These are phyloP conservation scores for Boletus edulis DNA, from an alignment of 768 basidiomycete genomes.

Conservation along the genomic window DNA sequence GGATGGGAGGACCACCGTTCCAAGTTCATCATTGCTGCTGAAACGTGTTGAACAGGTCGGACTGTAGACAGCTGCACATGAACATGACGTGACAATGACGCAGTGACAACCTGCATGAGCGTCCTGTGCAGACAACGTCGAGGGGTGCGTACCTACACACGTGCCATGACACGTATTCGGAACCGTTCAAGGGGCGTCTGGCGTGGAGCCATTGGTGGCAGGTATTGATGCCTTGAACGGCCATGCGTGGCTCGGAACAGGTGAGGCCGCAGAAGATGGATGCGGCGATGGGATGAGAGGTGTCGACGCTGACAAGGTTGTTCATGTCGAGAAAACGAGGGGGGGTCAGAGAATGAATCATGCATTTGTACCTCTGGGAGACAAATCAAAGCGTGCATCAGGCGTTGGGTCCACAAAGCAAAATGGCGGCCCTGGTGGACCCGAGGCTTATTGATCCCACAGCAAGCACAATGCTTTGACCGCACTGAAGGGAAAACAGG, in stretches of 20 bases:
- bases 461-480: not conserved
- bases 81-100: no score
- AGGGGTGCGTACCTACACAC: conserved; percentile 56
- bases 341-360: not conserved
- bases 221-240: conserved; percentile 44
- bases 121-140: no score
- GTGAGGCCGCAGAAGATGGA: not conserved
- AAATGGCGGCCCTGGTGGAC: no score
- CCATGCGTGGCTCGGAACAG: not conserved
- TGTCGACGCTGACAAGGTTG: not conserved
- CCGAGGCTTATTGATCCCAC: not conserved
- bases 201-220: conserved; percentile 39
- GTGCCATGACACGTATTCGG: conserved; percentile 55
- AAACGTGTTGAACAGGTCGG: no score
- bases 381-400: not conserved
- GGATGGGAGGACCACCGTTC: no score
- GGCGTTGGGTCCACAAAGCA: no score
- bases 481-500: not conserved
- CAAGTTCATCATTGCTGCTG: no score
- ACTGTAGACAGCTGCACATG: not conserved
- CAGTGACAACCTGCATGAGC: no score
- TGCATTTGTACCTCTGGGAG: conserved; percentile 5
- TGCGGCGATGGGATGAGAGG: not conserved
- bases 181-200: conserved; percentile 49
- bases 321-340: not conserved